These are phyloP conservation scores for Naganishia randhawae DNA, from an alignment of 768 basidiomycete genomes.

Conservation along the genomic window DNA sequence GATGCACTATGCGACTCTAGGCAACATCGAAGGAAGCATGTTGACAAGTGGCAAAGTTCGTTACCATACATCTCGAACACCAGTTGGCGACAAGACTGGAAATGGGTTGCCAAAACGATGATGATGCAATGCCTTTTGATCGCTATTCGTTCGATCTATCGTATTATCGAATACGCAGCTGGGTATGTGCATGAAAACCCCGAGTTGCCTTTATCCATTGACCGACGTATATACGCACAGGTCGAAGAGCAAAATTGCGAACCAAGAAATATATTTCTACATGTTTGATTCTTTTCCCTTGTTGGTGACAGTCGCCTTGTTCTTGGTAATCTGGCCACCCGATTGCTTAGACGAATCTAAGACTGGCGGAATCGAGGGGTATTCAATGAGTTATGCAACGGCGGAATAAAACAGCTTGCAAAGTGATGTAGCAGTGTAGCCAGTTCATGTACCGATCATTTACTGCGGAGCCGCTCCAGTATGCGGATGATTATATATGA, in stretches of 20 bases:
- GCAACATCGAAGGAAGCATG: neutral
- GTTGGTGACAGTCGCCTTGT: constrained; percentile 60
- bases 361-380: neutral
- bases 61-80: neutral
- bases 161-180: constrained; percentile 60
- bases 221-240: neutral
- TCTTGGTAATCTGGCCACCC: constrained; percentile 65
- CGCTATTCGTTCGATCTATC: constrained; percentile 62
- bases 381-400: neutral
- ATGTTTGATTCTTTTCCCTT: constrained; percentile 66
- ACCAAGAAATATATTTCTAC: constrained; percentile 64
- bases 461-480: too few species aligned
- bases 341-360: constrained; percentile 29
- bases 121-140: neutral
- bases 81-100: constrained; percentile 17
- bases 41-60: neutral
- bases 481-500: neutral
- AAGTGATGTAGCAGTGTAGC: neutral
- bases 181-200: constrained; percentile 52
- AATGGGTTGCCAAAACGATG: constrained; percentile 2
- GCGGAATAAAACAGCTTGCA: neutral
- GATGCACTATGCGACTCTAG: neutral
- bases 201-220: neutral
- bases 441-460: neutral
- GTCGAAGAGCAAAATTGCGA: constrained; percentile 57